These are phyloP conservation scores for Stachybotrys elegans DNA, from an alignment of 2,329 filamentous ascomycete species.

Conservation along the genomic window DNA sequence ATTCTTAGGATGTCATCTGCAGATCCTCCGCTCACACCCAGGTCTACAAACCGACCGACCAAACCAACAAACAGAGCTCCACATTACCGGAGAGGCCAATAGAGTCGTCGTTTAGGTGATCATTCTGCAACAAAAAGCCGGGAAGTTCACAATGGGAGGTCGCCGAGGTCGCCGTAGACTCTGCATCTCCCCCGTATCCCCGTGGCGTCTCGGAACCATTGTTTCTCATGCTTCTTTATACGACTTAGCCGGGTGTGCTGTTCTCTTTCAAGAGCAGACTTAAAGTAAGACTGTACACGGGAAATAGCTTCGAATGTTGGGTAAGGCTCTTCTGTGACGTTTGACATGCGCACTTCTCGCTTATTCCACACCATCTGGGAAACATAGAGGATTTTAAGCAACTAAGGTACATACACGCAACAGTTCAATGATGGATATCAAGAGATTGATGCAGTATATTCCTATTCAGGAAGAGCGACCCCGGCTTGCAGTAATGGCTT, in stretches of 20 bases:
- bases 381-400: not conserved
- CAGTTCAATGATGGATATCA: not conserved
- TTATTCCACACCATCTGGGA: not conserved
- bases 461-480: not conserved
- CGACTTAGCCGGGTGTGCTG: not conserved
- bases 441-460: not conserved
- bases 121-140: not conserved
- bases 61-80: not conserved
- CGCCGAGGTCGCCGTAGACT: not conserved
- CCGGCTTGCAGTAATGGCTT: not conserved
- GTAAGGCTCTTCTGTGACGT: not conserved
- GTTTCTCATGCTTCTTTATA: not conserved
- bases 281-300: not conserved
- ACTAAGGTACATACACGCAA: not conserved
- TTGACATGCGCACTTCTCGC: not conserved
- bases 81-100: not conserved
- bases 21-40: too few relatives aligned
- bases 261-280: not conserved
- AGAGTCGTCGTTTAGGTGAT: not conserved
- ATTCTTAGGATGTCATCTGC: too few relatives aligned
- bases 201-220: not conserved
- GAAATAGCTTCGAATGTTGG: not conserved
- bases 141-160: not conserved
- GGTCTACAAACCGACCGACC: too few relatives aligned
- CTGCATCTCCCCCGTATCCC: not conserved